Percentiles rank a stretch among this genome's conserved stretches.
These are phyloP conservation scores for Cryptosporidium tyzzeri DNA, from an alignment of 169 alveolate genomes.

Conservation along the genomic window DNA sequence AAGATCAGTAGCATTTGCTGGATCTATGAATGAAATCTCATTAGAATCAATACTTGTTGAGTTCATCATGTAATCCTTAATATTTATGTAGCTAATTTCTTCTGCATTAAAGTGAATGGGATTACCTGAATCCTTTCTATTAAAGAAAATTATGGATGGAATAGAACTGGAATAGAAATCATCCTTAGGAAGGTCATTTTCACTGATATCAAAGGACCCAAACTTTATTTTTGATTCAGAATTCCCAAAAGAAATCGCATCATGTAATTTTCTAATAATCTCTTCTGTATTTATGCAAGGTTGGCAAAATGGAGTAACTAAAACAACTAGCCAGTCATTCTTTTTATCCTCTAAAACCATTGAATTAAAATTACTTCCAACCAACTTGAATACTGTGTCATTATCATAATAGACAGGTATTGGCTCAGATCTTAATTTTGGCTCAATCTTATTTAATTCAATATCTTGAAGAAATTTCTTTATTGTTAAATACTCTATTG, in stretches of 20 bases:
- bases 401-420: slow-evolving; percentile 30
- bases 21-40: slow-evolving; percentile 27
- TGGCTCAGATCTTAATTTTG: slow-evolving; percentile 73
- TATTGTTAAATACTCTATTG: slow-evolving; percentile 48
- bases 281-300: slow-evolving; percentile 72
- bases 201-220: slow-evolving; percentile 65
- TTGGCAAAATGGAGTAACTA: slow-evolving; percentile 72
- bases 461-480: slow-evolving; percentile 45
- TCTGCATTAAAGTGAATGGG: slow-evolving; percentile 45
- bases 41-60: slow-evolving; percentile 42
- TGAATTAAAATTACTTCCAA: slow-evolving; percentile 49
- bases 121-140: not conserved
- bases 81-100: slow-evolving; percentile 48
- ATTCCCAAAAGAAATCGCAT: slow-evolving; percentile 2
- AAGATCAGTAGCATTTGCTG: slow-evolving; percentile 44
- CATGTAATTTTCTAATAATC: slow-evolving; percentile 21
- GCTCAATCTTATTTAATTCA: slow-evolving; percentile 28
- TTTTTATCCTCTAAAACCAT: slow-evolving; percentile 37
- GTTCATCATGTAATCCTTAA: slow-evolving; percentile 34
- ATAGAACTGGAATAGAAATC: slow-evolving; percentile 48
- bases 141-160: slow-evolving; percentile 54
- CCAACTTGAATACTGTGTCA: slow-evolving; percentile 17
- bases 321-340: slow-evolving; percentile 57
- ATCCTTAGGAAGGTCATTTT: slow-evolving; percentile 69
- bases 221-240: slow-evolving; percentile 24